Conservation (phyloP, 2,329 filamentous ascomycete genomes). For the Colletotrichum eleusines region DNA sequence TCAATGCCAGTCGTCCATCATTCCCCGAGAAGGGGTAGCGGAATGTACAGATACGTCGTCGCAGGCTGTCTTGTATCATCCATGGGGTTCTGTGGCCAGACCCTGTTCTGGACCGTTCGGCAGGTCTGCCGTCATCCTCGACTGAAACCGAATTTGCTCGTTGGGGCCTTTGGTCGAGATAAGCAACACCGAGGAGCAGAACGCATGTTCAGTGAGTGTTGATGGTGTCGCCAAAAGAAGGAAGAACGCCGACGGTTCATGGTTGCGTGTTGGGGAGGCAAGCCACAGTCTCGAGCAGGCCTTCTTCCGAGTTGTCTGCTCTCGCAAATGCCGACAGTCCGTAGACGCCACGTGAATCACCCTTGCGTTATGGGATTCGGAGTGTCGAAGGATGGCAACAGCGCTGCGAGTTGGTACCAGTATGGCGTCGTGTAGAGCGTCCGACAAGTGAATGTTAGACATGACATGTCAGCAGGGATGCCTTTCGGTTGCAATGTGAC, state of each 20-base stretch:
- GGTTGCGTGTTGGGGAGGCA: constrained; percentile 13
- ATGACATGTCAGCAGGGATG: not conserved
- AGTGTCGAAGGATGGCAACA: not conserved
- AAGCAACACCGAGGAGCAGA: constrained; percentile 18
- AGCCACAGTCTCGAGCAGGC: not conserved
- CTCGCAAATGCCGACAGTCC: constrained; percentile 11
- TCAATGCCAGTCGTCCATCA: not conserved
- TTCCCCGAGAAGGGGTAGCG: constrained; percentile 3
- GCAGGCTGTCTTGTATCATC: constrained; percentile 1
- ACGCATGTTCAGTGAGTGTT: not conserved
- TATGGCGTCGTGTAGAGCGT: too few relatives aligned
- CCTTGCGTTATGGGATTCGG: not conserved
- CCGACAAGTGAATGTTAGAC: not conserved
- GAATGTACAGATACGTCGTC: constrained; percentile 27
- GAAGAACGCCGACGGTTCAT: not conserved
- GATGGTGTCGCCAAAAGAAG: constrained; percentile 2
- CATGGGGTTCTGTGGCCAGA: constrained; percentile 5
- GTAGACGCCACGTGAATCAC: constrained; percentile 7
- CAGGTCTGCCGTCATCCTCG: constrained; percentile 23
- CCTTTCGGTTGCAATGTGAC: not conserved
- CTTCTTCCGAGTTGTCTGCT: not conserved
- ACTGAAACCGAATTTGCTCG: constrained; percentile 24
- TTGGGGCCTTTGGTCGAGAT: constrained; percentile 10
- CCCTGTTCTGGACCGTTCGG: constrained; percentile 24
- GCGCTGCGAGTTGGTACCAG: not conserved